Evolutionary conservation across 2,329 filamentous ascomycete species (phyloP), one percentile per base, ranked within the genome.

Genomic region (Penicillium hordei): DNA sequence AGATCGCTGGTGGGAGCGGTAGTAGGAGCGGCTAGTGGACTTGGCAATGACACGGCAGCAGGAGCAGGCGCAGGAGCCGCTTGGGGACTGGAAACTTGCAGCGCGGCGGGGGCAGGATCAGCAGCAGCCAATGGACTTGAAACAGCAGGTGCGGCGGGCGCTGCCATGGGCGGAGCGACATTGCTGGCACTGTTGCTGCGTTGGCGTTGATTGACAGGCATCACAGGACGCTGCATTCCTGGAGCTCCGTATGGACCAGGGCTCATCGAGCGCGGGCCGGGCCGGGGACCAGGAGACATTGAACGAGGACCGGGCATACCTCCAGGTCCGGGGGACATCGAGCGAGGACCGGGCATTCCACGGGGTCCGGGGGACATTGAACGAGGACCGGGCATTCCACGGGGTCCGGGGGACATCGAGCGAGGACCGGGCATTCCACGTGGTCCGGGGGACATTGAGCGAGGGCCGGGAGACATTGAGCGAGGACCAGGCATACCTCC

Each of bases 161-260:
- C 64, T 25, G 45, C 59, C 39, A 60, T 61, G 5, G 62, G 63
- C 7, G 66, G 69, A 42, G 67, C 54, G n/a, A 70, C 62, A 19
- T 69, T 72, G 44, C 74, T 72, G 15, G 75, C 71, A 43, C 78
- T 80, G 60, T 80, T 79, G 64, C 78, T 81, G 53, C 78, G 69
- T 59, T 71, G 67, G 40, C 76, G 73, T 59, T 75, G 69, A 46
- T 62, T 65, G 36, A 62, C 67, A n/a, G 73, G 72, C 62, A 75
- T 76, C 27, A 72, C 65, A 5, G 77, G 77, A 34, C 72, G 70
- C 34, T 75, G 75, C 60, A 78, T 68, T 9, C 75, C 76, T 7
- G 75, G 72, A 19, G 65, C 67, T 34, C 76, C 76, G 45, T 79
- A 78, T 3, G 76, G 76, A 21, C 74, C 75, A 29, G 79, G 79